These are phyloP conservation scores for Naumovozyma castellii DNA, from an alignment of 805 yeast species.

Conservation along the genomic window DNA sequence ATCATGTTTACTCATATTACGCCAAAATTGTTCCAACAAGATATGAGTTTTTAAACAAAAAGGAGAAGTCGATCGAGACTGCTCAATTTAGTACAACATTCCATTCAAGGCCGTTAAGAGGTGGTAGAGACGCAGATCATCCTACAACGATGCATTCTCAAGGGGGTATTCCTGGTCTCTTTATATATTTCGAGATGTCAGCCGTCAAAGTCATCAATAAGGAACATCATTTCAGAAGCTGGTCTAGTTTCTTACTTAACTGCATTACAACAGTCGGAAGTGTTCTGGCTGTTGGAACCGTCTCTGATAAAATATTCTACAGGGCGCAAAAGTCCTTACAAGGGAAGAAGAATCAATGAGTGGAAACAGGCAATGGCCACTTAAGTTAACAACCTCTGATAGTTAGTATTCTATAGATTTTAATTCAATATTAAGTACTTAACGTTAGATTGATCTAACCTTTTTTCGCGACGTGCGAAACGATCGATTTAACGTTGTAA, in stretches of 20 bases:
- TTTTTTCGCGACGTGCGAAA: not conserved
- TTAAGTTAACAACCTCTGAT: too few relatives aligned
- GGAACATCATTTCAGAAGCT: constrained; percentile 57
- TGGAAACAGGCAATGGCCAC: not conserved
- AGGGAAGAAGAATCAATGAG: constrained; percentile 19
- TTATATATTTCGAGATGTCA: constrained; percentile 81
- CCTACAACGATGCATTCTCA: constrained; percentile 70
- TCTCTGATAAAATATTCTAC: constrained; percentile 78
- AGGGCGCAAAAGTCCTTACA: constrained; percentile 71
- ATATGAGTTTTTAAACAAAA: constrained; percentile 51
- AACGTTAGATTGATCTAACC: too few relatives aligned
- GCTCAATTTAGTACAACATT: constrained; percentile 84
- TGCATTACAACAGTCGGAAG: constrained; percentile 89
- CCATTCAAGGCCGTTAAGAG: constrained; percentile 76
- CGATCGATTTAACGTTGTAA: not conserved
- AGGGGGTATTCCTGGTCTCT: constrained; percentile 89
- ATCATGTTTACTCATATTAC: constrained; percentile 64
- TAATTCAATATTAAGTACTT: too few relatives aligned
- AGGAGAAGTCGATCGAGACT: constrained; percentile 44
- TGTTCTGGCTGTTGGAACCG: constrained; percentile 83
- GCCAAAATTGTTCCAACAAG: constrained; percentile 86
- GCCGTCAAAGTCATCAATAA: constrained; percentile 85
- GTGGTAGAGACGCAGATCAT: constrained; percentile 89
- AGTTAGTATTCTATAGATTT: too few relatives aligned
- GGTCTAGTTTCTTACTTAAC: constrained; percentile 75